Percentiles rank a stretch among this genome's conserved stretches.
Evolutionary conservation across 805 yeast genomes (phyloP).

Genomic region (Candida sonorensis): DNA sequence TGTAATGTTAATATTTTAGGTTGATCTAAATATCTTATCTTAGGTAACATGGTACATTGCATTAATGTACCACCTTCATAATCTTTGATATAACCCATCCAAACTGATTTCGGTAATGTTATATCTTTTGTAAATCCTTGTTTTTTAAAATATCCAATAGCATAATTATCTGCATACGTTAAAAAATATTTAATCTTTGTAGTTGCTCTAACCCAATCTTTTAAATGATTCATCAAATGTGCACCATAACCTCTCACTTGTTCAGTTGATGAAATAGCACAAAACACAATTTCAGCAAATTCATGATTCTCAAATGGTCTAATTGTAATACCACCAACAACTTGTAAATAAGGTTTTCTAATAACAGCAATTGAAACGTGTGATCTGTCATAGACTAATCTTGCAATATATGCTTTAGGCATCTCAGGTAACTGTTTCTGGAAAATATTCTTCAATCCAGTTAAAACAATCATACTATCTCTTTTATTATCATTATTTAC

Average conservation of each 20-base stretch:
- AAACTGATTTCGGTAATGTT: conserved; percentile 70
- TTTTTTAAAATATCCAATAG: conserved; percentile 96
- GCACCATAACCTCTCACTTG: conserved; percentile 99
- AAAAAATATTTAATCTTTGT: conserved; percentile 79
- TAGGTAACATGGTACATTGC: conserved; percentile 94
- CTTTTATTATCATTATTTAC: conserved; percentile 89
- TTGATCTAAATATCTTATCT: conserved; percentile 81
- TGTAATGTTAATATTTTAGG: conserved; percentile 80
- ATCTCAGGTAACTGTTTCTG: conserved; percentile 97
- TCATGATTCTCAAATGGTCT: conserved; percentile 85
- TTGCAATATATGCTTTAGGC: conserved; percentile 95
- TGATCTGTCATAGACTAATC: conserved; percentile 89
- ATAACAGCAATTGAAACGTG: conserved; percentile 96
- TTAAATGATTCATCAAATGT: conserved; percentile 94
- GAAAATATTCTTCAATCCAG: conserved; percentile 92
- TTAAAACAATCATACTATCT: conserved; percentile 84
- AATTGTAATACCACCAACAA: conserved; percentile 96
- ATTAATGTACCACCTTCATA: conserved; percentile 98
- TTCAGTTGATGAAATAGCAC: conserved; percentile 96
- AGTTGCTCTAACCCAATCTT: conserved; percentile 89
- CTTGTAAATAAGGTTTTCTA: conserved; percentile 76
- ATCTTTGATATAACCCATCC: conserved; percentile 99
- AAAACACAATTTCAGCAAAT: conserved; percentile 97
- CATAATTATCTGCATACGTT: conserved; percentile 97
- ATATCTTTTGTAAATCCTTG: conserved; percentile 98